Evolutionary conservation across 2,329 filamentous ascomycete genomes (phyloP), one percentile per base, ranked within the genome.

Genomic region (Diaporthe citri): DNA sequence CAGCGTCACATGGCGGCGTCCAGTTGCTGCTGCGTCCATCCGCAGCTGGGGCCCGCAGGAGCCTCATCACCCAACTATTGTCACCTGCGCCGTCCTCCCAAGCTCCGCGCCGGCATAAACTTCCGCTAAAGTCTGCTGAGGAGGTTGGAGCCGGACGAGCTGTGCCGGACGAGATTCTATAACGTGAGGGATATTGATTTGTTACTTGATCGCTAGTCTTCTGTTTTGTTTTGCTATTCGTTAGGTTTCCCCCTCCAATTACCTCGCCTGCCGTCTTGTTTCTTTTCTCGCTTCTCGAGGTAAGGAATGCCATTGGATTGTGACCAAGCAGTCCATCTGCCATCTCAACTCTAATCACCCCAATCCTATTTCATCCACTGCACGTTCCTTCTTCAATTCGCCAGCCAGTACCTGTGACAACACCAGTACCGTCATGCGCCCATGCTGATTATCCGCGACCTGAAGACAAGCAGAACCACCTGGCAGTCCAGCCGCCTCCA

Each of bases 391-490:
- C 25, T 57, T 28, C 22, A n/a, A 20, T n/a, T 20, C n/a, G 31
- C 25, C 20, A 25, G 3, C 31, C 17, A 36, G 9, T 55, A 34
- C 34, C 34, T n/a, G 20, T 39, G 13, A 51, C 52, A 4, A 25
- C 13, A 9, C 8, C 25, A 15, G 20, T 31, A 48, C 31, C 34
- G 36, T 74, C 59, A 69, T 73, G 43, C 51, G 71, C 73, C 76
- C 80, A 88, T 90, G 86, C 88, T 90, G 81, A 90, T 90, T 79
- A 84, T 88, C 77, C 83, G 88, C 82, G 87, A 89, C 81, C 83
- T 88, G 74, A 85, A 84, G 79, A 85, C 84, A 77, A 83, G 81
- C 79, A 81, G 82, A 77, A 84, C 80, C 78, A 81, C 81, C 77
- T 88, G 87, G 85, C 83, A 83, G 78, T 81, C 82, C 75, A 81